Evolutionary conservation across 2,329 filamentous ascomycete genomes (phyloP), one percentile per base, ranked within the genome.

Genomic region (Bisporella sp.): DNA sequence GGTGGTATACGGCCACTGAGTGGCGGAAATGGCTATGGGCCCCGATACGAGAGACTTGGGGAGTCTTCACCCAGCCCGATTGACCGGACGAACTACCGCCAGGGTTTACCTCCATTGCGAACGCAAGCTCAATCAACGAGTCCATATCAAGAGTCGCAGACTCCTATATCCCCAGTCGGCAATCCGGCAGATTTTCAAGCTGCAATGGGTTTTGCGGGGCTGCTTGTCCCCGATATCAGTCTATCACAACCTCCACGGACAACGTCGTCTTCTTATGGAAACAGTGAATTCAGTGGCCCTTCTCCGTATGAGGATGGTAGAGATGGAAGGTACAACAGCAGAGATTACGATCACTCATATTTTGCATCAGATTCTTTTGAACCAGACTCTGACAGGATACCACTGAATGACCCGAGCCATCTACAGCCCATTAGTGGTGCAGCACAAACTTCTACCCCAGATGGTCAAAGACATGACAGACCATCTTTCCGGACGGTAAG

Each of bases 401-500:
- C 81, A 30, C 69, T 85, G 46, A 85, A 81, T 1, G 75, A 81
- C 57, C 64, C 69, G 49, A 71, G 68, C 52, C 73, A 77, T 55
- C 64, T 82, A 41, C 75, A 81, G 54, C 78, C 79, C 41, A 77
- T 82, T 41, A 76, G 73, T 54, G 76, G 77, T 13, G 70, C 71
- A 13, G 45, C 49, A 49, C 51, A 48, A 33, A 52, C 58, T 21
- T 65, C 64, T 21, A 32, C 13, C 6, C 69, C 69, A 41, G 60
- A 68, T 31, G 69, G 68, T 41, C 69, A 72, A 54, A 64, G 68
- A 40, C 70, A 74, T 53, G 74, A 77, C 44, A 73, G 76, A 63
- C 70, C 68, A 59, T 74, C 73, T 54, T 74, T 74, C 52, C 74
- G 78, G 44, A 80, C 75, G 54, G 72, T 80, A 42, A 72, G 72